Percentiles rank a stretch among this genome's conserved stretches.
Evolutionary conservation across 1,139 yeast species (phyloP).

Genomic region (Scheffersomyces titani): DNA sequence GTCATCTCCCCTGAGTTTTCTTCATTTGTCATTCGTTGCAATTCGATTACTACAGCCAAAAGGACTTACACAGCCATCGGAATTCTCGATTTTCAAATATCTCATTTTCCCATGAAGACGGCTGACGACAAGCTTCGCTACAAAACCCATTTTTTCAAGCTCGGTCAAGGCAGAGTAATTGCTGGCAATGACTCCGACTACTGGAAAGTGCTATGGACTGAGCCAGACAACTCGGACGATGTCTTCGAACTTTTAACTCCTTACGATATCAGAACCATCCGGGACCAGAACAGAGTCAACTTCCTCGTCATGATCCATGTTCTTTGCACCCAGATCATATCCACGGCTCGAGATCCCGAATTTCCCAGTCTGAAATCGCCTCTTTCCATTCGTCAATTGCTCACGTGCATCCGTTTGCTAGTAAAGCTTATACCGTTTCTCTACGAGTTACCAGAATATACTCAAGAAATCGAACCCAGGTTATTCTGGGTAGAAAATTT

Average conservation of each 20-base stretch:
- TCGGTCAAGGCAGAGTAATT: conserved; percentile 59
- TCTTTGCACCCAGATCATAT: conserved; percentile 33
- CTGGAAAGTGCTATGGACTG: conserved; percentile 50
- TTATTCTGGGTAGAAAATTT: conserved; percentile 32
- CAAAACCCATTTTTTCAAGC: conserved; percentile 61
- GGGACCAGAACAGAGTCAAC: conserved; percentile 59
- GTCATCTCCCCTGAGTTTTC: neutral
- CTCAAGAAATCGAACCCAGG: conserved; percentile 37
- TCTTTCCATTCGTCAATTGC: conserved; percentile 18
- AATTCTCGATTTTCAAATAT: neutral
- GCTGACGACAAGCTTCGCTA: conserved; percentile 65
- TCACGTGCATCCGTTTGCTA: conserved; percentile 67
- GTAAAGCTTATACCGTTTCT: conserved; percentile 69
- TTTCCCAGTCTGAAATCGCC: conserved; percentile 1
- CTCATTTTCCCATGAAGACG: conserved; percentile 55
- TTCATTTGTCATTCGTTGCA: neutral
- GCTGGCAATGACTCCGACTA: conserved; percentile 43
- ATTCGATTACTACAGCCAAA: neutral
- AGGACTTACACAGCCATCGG: neutral
- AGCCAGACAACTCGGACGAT: conserved; percentile 44
- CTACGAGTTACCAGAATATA: conserved; percentile 51
- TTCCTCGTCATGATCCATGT: conserved; percentile 54
- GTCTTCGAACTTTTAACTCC: conserved; percentile 47
- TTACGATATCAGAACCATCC: conserved; percentile 58
- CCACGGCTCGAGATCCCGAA: conserved; percentile 1